Evolutionary conservation across 768 basidiomycete genomes (phyloP).

Genomic region (Clavaria fumosa): DNA sequence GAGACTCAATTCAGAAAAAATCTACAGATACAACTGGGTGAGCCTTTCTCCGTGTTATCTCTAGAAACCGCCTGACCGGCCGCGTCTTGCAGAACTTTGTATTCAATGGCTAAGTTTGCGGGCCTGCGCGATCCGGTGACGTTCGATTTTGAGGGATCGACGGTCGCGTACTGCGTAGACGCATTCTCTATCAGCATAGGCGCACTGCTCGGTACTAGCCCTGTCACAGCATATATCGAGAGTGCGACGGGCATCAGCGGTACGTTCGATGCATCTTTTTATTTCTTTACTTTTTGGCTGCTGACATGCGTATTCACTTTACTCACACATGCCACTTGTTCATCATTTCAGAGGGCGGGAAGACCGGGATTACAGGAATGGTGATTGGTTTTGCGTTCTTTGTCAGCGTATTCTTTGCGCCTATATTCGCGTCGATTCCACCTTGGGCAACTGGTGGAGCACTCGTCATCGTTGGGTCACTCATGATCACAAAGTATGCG

Average conservation of each 20-base stretch:
- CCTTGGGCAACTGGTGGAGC: constrained; percentile 82
- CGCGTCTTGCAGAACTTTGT: constrained; percentile 53
- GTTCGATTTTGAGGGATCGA: constrained; percentile 75
- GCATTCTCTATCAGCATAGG: constrained; percentile 74
- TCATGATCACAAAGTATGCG: constrained; percentile 72
- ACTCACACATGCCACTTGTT: not conserved
- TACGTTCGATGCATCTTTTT: constrained; percentile 17
- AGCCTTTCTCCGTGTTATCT: not conserved
- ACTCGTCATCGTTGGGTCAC: constrained; percentile 69
- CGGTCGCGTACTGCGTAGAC: constrained; percentile 70
- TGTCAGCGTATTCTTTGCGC: constrained; percentile 74
- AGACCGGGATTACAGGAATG: constrained; percentile 72
- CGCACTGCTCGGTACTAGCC: constrained; percentile 63
- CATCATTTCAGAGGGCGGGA: constrained; percentile 58
- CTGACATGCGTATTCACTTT: too few species aligned
- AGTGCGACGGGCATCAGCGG: constrained; percentile 68
- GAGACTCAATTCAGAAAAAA: too few species aligned
- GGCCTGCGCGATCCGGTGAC: constrained; percentile 77
- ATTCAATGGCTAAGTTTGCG: constrained; percentile 85
- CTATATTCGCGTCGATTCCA: constrained; percentile 79
- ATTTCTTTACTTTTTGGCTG: too few species aligned
- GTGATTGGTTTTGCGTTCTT: constrained; percentile 64
- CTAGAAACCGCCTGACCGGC: constrained; percentile 1
- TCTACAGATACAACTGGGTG: constrained; percentile 37
- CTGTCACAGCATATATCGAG: constrained; percentile 74